Evolutionary conservation across 2,329 filamentous ascomycete genomes (phyloP), one percentile per base, ranked within the genome.

Genomic region (Arthroderma sp.): DNA sequence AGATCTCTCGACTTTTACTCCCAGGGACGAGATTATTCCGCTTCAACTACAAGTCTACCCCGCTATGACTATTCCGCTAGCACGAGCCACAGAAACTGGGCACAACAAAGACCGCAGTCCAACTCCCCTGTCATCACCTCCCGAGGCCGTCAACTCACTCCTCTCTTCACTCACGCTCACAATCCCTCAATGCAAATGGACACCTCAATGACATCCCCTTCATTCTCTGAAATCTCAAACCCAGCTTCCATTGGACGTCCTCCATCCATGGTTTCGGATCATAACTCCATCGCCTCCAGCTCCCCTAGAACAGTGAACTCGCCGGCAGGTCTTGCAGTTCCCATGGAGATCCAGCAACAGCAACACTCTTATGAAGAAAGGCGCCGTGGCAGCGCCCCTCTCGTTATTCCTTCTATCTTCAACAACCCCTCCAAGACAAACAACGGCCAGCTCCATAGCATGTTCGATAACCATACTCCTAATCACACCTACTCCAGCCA

Each of bases 211-310:
- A 77, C 75, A 36, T 83, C 80, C 6, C 80, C 80, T 9, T 71
- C 75, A 42, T 75, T 71, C 52, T 81, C 78, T 2, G 76, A 80
- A 43, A 70, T 74, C 34, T 84, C 81, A 2, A 66, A 70, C 47
- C 63, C 68, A 41, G 71, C 73, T 11, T 73, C 69, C 2, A 65
- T 73, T 10, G 79, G 82, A 38, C 30, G 41, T 1, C 76, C 79
- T 4, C 81, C 81, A 5, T 83, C 81, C 1, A 70, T 85, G 50
- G 71, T 84, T 41, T 86, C 83, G 0, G 85, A 91, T 59, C 68
- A 69, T 29, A 73, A 74, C 50, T 81, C 79, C 1, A 70, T 74
- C 45, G 75, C 77, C 57, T 78, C 78, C 3, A 72, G 72, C 29
- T 81, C 79, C 7, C 75, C 77, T 10, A 65, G 56, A 56, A 66